These are phyloP conservation scores for Claviceps pusilla DNA, from an alignment of 2,329 filamentous ascomycete species.

Conservation along the genomic window DNA sequence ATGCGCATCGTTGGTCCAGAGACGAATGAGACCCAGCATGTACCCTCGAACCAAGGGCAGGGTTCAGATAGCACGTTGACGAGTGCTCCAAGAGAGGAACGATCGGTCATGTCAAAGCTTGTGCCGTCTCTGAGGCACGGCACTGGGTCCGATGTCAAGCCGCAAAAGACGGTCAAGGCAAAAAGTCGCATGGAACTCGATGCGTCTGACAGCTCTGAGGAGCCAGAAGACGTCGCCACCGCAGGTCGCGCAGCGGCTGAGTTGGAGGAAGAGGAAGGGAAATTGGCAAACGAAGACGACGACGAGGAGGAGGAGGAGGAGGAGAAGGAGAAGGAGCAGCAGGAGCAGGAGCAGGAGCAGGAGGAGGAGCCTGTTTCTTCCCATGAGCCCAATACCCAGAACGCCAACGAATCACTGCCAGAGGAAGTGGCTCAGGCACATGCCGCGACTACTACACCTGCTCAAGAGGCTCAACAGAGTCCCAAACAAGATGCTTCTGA, in stretches of 20 bases:
- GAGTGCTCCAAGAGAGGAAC: conserved; percentile 23
- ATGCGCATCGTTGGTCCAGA: conserved; percentile 45
- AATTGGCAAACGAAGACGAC: too few relatives aligned
- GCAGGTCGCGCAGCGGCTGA: conserved; percentile 11
- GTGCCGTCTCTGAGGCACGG: conserved; percentile 13
- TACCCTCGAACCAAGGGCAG: conserved; percentile 16
- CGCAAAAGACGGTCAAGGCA: conserved; percentile 32
- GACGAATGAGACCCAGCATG: conserved; percentile 26
- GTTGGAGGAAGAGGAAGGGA: not conserved
- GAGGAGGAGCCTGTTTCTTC: not conserved
- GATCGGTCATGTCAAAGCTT: conserved; percentile 11
- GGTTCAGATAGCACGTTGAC: conserved; percentile 18
- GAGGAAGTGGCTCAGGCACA: conserved; percentile 5
- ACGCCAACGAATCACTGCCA: not conserved
- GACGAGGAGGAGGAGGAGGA: not conserved
- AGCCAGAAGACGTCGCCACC: conserved; percentile 24
- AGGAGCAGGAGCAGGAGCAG: conserved; percentile 1
- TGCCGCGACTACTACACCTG: conserved; percentile 15
- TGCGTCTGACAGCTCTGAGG: conserved; percentile 46
- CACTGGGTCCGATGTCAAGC: conserved; percentile 32
- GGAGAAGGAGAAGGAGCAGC: not conserved
- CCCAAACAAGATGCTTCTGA: conserved; percentile 10
- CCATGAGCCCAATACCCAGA: not conserved
- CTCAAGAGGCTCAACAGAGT: conserved; percentile 8
- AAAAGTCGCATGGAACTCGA: conserved; percentile 53